Evolutionary conservation across 108 stramenopile species (phyloP), one percentile per base, ranked within the genome.

Genomic region (Conticribra weissflogii): DNA sequence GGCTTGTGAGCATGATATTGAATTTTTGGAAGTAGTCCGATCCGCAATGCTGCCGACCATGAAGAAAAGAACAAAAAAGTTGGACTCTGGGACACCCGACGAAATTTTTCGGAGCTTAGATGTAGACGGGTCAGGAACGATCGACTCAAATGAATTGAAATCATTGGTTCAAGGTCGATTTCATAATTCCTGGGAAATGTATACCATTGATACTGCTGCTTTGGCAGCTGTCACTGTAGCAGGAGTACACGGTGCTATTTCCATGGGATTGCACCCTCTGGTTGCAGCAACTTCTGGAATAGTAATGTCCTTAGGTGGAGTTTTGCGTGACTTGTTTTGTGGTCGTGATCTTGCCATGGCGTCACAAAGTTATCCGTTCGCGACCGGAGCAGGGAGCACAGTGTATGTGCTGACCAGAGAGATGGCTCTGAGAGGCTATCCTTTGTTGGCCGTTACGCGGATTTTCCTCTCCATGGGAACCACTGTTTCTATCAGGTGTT

Each of bases 221-320:
- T 45, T 82, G 29, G 51, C 59, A 22, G 36, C 76, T 16, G 36
- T 77, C 7, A 44, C 68, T 3, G 74, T 82, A 4, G 62, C 59
- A 30, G 81, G 60, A 15, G 81, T 66, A 5, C 53, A 76, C 16
- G 58, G 51, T 16, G 81, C 71, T 15, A 50, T 77, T 51, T 54
- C 30, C 8, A 41, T 52, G 34, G 76, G 76, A 1, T 24, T 82
- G 0, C 76, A 72, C 41, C 81, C 81, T 8, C 9, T 72, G 0
- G 59, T 82, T 19, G 64, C 65, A 23, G 55, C 71, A 32, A 28
- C 65, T 0, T 47, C 66, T 17, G 81, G 81, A 14, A 49, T 82
- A 27, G 77, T 76, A 3, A 77, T 73, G 29, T 71, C 62, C 34
- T 66, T 82, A 65, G 81, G 81, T 18, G 81, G 81, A 22, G 56